These are phyloP conservation scores for Acanthamoeba triangularis DNA, from an alignment of 208 protist genomes.

Conservation along the genomic window DNA sequence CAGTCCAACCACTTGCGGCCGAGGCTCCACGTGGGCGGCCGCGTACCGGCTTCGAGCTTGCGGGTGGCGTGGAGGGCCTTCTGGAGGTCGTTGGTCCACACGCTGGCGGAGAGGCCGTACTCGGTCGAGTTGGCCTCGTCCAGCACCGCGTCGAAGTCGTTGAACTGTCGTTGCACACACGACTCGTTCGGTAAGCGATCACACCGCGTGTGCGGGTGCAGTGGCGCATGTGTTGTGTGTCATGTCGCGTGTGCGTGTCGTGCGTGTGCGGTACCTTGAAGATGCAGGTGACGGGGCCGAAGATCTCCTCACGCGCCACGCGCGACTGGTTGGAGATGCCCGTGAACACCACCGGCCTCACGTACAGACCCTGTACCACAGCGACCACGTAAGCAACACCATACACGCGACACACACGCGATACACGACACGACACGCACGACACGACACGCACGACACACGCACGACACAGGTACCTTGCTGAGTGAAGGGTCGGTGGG, in stretches of 20 bases:
- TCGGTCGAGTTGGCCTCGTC: conserved; percentile 72
- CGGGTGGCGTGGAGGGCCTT: conserved; percentile 49
- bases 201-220: not conserved
- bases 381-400: not conserved
- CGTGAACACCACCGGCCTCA: conserved; percentile 78
- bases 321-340: conserved; percentile 61
- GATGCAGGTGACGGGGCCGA: conserved; percentile 79
- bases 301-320: conserved; percentile 81
- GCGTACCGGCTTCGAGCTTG: conserved; percentile 49
- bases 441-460: conserved; percentile 32
- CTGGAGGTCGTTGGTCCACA: conserved; percentile 76
- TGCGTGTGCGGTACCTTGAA: conserved; percentile 40
- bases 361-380: conserved; percentile 9
- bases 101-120: conserved; percentile 64
- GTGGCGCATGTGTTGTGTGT: too few relatives aligned
- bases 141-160: conserved; percentile 75
- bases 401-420: not conserved
- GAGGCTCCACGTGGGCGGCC: not conserved
- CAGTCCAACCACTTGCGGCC: not conserved
- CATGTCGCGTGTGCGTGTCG: not conserved
- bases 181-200: not conserved
- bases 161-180: not conserved
- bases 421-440: not conserved
- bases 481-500: not conserved
- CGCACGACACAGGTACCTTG: not conserved